Conservation (phyloP, 805 yeast genomes). For the Pichia rugopelliculosa region DNA sequence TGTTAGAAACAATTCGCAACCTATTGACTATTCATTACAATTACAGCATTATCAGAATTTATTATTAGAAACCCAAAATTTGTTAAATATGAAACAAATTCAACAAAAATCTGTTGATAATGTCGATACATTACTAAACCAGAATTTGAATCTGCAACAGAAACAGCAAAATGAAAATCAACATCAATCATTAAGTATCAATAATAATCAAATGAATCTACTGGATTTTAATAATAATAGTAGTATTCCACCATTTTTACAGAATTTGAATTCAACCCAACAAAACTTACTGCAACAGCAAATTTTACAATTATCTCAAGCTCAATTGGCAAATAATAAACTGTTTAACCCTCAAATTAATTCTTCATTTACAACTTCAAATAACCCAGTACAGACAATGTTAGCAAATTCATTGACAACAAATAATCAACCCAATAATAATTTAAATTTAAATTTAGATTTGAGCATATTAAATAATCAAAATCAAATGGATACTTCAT, state of each 20-base stretch:
- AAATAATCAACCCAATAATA: not conserved
- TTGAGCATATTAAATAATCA: not conserved
- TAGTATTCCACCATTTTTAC: conserved; percentile 3
- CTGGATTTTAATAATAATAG: not conserved
- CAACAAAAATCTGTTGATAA: conserved; percentile 3
- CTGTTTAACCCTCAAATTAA: not conserved
- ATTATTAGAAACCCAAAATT: conserved; percentile 24
- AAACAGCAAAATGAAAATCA: not conserved
- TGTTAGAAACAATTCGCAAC: conserved; percentile 10
- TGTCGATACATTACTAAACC: not conserved
- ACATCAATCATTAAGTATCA: not conserved
- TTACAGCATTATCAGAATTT: conserved; percentile 29
- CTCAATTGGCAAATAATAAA: conserved; percentile 3
- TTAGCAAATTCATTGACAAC: not conserved
- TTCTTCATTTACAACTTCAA: conserved; percentile 2
- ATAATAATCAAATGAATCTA: not conserved
- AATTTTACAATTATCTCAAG: conserved; percentile 9
- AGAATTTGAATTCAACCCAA: conserved; percentile 1
- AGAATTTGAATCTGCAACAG: not conserved
- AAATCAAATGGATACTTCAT: not conserved
- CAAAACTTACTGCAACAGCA: conserved; percentile 8
- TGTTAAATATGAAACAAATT: conserved; percentile 15
- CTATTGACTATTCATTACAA: conserved; percentile 28
- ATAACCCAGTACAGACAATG: not conserved
- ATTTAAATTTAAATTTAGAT: not conserved